phyloP scores from a whole-genome alignment of 1,284 basidiomycete species.

The Ganoderma leucocontextum region DNA sequence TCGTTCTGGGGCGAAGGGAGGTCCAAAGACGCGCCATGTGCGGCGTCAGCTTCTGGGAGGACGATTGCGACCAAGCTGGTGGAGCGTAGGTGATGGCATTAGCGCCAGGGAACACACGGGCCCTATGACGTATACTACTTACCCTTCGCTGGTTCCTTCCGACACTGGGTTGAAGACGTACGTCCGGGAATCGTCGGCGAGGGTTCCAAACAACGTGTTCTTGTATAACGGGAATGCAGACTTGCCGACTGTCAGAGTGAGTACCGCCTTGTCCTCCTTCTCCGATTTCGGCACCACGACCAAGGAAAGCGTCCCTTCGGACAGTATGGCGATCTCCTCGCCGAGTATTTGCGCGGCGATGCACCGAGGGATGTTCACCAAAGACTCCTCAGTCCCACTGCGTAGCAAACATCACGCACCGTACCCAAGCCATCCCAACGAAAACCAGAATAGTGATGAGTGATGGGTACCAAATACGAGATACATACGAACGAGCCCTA shows the following conservation, averaged over 20 bases:
- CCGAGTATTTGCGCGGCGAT: conserved; percentile 24
- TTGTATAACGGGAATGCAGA: conserved; percentile 39
- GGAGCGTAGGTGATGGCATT: too few relatives aligned
- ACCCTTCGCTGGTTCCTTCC: conserved; percentile 34
- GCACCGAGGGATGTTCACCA: conserved; percentile 24
- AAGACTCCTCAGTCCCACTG: conserved; percentile 6
- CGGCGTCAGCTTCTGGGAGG: conserved; percentile 35
- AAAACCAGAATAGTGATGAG: neutral
- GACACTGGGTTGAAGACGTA: conserved; percentile 42
- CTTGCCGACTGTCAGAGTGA: conserved; percentile 37
- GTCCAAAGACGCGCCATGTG: conserved; percentile 19
- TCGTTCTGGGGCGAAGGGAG: conserved; percentile 31
- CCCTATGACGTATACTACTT: conserved; percentile 8
- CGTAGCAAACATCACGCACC: neutral
- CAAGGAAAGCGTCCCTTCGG: conserved; percentile 19
- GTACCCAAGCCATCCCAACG: neutral
- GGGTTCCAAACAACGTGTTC: conserved; percentile 39
- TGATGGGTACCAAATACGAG: neutral
- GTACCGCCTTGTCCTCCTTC: conserved; percentile 13
- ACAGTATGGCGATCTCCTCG: conserved; percentile 21
- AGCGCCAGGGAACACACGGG: neutral
- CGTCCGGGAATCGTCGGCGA: conserved; percentile 35
- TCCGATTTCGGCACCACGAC: conserved; percentile 13
- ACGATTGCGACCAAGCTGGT: conserved; percentile 41
- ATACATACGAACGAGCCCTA: conserved; percentile 22